Evolutionary conservation across 2,329 filamentous ascomycete species (phyloP).

Genomic region (Aureobasidium musti): DNA sequence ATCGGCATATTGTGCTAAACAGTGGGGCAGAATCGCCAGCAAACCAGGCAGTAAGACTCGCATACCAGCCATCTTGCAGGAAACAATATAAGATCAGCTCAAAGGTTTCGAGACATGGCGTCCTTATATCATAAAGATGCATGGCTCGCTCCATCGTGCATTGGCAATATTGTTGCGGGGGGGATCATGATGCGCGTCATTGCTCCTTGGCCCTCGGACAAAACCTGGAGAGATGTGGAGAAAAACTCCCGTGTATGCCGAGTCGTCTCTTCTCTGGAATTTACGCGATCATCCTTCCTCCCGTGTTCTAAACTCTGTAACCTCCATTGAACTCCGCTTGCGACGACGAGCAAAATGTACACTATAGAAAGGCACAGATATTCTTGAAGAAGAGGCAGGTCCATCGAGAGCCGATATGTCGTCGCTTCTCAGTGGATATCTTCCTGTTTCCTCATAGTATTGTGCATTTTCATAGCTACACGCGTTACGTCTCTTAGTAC

Average conservation of each 20-base stretch:
- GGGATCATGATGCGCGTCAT: slow-evolving; percentile 10
- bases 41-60: slow-evolving; percentile 4
- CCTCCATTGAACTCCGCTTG: no score
- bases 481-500: no score
- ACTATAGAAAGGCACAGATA: no score
- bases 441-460: no score
- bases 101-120: slow-evolving; percentile 5
- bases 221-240: background rate
- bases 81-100: background rate
- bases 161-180: slow-evolving; percentile 7
- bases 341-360: no score
- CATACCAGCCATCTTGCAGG: slow-evolving; percentile 9
- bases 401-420: no score
- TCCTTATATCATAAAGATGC: slow-evolving; percentile 12
- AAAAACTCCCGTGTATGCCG: background rate
- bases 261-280: background rate
- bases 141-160: slow-evolving; percentile 1
- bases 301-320: no score
- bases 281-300: background rate
- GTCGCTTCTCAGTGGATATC: no score
- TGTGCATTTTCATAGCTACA: no score
- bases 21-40: slow-evolving; percentile 11
- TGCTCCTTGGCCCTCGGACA: background rate
- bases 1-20: slow-evolving; percentile 29
- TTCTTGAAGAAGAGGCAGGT: no score